Evolutionary conservation across 2,329 filamentous ascomycete genomes (phyloP).

Genomic region (Aspergillus pseudoterreus): DNA sequence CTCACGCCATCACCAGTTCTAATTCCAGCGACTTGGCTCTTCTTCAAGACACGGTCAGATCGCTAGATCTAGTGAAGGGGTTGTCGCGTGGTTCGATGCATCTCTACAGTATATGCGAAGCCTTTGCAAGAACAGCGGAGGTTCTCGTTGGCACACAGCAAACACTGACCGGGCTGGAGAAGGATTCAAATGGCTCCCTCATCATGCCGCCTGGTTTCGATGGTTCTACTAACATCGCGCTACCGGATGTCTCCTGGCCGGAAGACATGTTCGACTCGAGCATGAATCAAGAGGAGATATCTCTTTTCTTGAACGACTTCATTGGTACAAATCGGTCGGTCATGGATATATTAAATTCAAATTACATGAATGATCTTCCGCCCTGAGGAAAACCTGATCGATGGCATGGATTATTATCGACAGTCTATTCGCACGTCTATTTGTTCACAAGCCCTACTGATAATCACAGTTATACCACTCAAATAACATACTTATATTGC

Average conservation of each 20-base stretch:
- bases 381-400: not conserved
- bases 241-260: slow-evolving; percentile 22
- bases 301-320: slow-evolving; percentile 26
- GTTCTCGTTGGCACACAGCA: slow-evolving; percentile 21
- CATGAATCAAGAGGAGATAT: slow-evolving; percentile 22
- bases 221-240: slow-evolving; percentile 16
- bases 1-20: slow-evolving; percentile 24
- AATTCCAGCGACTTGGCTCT: slow-evolving; percentile 17
- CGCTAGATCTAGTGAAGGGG: slow-evolving; percentile 18
- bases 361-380: slow-evolving; percentile 11
- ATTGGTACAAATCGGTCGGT: slow-evolving; percentile 23
- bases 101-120: slow-evolving; percentile 19
- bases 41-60: slow-evolving; percentile 20
- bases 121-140: slow-evolving; percentile 21
- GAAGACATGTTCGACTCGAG: slow-evolving; percentile 18
- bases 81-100: slow-evolving; percentile 19
- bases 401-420: not conserved
- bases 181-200: slow-evolving; percentile 21
- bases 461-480: not conserved
- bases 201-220: slow-evolving; percentile 13
- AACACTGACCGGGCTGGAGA: slow-evolving; percentile 19
- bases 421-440: not conserved
- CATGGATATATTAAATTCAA: slow-evolving; percentile 22
- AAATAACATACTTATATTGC: slow-evolving; percentile 13
- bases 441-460: too few relatives aligned